Percentiles rank a stretch among this genome's conserved stretches.
These are phyloP conservation scores for Fistulifera solaris DNA, from an alignment of 108 stramenopile species.

Conservation along the genomic window DNA sequence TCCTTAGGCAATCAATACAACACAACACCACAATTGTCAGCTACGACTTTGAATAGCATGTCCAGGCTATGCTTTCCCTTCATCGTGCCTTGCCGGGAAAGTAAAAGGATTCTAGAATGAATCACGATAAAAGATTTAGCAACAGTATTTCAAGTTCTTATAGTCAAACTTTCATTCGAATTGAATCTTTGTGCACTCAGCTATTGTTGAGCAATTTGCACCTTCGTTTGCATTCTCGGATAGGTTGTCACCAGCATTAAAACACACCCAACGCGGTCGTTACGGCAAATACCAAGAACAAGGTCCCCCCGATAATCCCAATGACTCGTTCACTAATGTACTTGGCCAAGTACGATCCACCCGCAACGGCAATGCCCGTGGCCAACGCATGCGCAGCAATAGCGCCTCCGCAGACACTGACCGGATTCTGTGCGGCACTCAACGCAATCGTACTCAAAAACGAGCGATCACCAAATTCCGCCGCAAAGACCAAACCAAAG, in stretches of 20 bases:
- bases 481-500: conserved; percentile 88
- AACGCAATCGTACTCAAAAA: conserved; percentile 98
- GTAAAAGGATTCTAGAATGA: too few species aligned
- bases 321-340: conserved; percentile 90
- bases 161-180: too few species aligned
- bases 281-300: conserved; percentile 88
- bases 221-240: too few species aligned
- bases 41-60: too few species aligned
- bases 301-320: conserved; percentile 74
- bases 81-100: too few species aligned
- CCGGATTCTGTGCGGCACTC: conserved; percentile 92
- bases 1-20: too few species aligned
- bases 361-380: conserved; percentile 85
- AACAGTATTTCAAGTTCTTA: too few species aligned
- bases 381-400: conserved; percentile 89
- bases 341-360: conserved; percentile 77
- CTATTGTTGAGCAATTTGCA: too few species aligned
- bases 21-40: too few species aligned
- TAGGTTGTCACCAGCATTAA: conserved; percentile 15
- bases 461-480: conserved; percentile 91
- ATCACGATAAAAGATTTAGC: too few species aligned
- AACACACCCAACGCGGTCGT: conserved; percentile 83
- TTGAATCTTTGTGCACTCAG: too few species aligned
- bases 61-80: too few species aligned
- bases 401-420: conserved; percentile 88